Conservation (phyloP, 2,329 filamentous ascomycete genomes). For the Ramichloridium luteum region DNA sequence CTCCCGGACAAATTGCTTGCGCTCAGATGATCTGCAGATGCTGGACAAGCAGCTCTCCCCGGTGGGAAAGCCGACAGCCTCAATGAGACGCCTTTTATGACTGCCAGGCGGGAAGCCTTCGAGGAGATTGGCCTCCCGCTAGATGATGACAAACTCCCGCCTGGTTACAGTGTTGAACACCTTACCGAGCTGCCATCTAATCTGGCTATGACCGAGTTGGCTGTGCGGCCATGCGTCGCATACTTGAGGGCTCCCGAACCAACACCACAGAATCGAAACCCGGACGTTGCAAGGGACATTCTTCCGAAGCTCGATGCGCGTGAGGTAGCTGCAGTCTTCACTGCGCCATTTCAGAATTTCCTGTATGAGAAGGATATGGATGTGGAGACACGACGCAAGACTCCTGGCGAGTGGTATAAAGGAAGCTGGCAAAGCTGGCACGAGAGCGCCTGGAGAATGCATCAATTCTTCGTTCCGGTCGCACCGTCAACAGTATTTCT, state of each 20-base stretch:
- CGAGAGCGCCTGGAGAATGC: slow-evolving; percentile 66
- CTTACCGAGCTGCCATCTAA: slow-evolving; percentile 65
- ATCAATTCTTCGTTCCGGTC: slow-evolving; percentile 84
- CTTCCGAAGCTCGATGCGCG: slow-evolving; percentile 66
- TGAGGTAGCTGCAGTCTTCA: slow-evolving; percentile 90
- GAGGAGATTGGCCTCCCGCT: slow-evolving; percentile 87
- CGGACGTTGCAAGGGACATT: slow-evolving; percentile 30
- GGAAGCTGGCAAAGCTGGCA: slow-evolving; percentile 74
- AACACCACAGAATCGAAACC: slow-evolving; percentile 53
- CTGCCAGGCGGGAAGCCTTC: slow-evolving; percentile 76
- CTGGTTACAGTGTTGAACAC: slow-evolving; percentile 73
- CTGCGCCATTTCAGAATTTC: slow-evolving; percentile 77
- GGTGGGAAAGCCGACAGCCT: slow-evolving; percentile 44
- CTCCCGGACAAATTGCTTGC: too few species aligned
- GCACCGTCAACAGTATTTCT: slow-evolving; percentile 50
- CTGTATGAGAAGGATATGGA: slow-evolving; percentile 49
- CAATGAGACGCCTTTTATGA: slow-evolving; percentile 54
- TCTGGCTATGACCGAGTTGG: slow-evolving; percentile 39
- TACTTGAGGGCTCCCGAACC: slow-evolving; percentile 41
- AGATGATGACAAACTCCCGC: slow-evolving; percentile 54
- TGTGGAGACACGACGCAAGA: slow-evolving; percentile 21
- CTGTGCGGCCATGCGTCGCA: slow-evolving; percentile 39
- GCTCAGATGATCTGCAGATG: too few species aligned
- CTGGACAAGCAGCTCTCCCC: slow-evolving; percentile 35
- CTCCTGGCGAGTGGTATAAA: slow-evolving; percentile 63